Base-by-base conservation (phyloP, 805 yeast genomes). In the Ogataea nonfermentans region DNA sequence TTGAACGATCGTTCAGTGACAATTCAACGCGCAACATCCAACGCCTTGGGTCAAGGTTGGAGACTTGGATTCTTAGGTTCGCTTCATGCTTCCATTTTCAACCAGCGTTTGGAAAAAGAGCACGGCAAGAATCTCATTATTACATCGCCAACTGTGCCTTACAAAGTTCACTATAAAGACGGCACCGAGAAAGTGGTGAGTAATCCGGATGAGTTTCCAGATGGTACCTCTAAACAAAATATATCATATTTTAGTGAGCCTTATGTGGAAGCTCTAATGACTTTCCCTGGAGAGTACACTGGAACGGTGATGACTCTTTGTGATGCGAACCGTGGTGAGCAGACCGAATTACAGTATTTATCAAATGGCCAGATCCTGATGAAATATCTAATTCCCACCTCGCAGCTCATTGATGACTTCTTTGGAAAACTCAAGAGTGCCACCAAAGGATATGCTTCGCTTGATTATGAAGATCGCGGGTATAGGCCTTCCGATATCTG, bases 31-130 rank as follows among this genome's bases (percentile, higher is more conserved):
- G 97, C 91, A 53, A 86, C 95, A 0, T 90, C 97, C 0, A 84
- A 81, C 56, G 98, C 98, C 0, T 68, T 91, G 41, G 99, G 99
- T 0, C 93, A 90, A 55, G 99, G 99, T 24, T 91, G 99, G 99
- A 78, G 98, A 62, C 66, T 91, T 24, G 99, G 99, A 1, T 91
- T 91, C 57, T 66, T 91, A 22, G 99, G 99, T 0, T 87, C 97
- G 0, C 65, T 91, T 24, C 99, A 91, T 67, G 97, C 98, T 0
- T 83, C 95, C 8, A 97, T 91, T 1, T 91, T 91, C 63, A 84
- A 84, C 53, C 97, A 93, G 53, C 69, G 99, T 35, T 68, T 91
- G 42, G 95, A 89, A 52, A 87, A 85, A 47, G 99, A 91, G 60
- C 90, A 93, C 56, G 98, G 98, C 6, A 89, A 95, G 1, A 82